These are phyloP conservation scores for Naganishia sp. DNA, from an alignment of 1,284 basidiomycete species.

Conservation along the genomic window DNA sequence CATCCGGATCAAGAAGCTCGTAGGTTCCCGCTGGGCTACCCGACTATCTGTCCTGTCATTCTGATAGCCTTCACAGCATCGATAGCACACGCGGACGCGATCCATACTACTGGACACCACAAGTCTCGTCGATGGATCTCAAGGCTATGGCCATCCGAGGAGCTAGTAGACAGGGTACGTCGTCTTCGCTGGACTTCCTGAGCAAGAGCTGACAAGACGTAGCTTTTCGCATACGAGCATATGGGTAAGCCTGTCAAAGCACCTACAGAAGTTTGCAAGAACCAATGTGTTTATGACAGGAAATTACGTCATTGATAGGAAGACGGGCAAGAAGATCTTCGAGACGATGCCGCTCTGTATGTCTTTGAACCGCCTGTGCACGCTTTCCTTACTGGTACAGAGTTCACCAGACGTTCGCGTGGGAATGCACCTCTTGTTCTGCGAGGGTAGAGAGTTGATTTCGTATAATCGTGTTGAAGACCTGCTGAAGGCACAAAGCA, in stretches of 20 bases:
- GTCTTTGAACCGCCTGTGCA: neutral
- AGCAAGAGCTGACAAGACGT: neutral
- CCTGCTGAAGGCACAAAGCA: slow-evolving; percentile 66
- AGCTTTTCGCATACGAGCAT: slow-evolving; percentile 51
- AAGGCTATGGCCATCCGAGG: slow-evolving; percentile 45
- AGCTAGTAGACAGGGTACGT: slow-evolving; percentile 47
- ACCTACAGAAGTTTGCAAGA: neutral
- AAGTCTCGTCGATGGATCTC: slow-evolving; percentile 43
- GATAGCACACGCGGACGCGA: slow-evolving; percentile 38
- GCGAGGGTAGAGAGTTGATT: slow-evolving; percentile 45
- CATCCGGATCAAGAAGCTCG: slow-evolving; percentile 56
- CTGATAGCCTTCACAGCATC: neutral
- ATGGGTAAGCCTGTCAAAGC: slow-evolving; percentile 42
- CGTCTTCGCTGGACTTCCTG: too few species aligned
- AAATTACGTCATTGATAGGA: slow-evolving; percentile 67
- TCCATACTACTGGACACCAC: slow-evolving; percentile 40
- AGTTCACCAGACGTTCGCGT: slow-evolving; percentile 46
- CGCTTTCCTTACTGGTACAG: neutral
- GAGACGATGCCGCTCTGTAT: slow-evolving; percentile 80
- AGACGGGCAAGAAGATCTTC: slow-evolving; percentile 65
- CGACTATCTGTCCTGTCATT: neutral
- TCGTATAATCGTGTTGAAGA: slow-evolving; percentile 56
- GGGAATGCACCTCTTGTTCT: slow-evolving; percentile 79
- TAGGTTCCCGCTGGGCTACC: neutral
- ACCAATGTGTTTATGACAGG: slow-evolving; percentile 48